Conservation (phyloP, 108 stramenopile genomes). For the Skeletonema tropicum region DNA sequence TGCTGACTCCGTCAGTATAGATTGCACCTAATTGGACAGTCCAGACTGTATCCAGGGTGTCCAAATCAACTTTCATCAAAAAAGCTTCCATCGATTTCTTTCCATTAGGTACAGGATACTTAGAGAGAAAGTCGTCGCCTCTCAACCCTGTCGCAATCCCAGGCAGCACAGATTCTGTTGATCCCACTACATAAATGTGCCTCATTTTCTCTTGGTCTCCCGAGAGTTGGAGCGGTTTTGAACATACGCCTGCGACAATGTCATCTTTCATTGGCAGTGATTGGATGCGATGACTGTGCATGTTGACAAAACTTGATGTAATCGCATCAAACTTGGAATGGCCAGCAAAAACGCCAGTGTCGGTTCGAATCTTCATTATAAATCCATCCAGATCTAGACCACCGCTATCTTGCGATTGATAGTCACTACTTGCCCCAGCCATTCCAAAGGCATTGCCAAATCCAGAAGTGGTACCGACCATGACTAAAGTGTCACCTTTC, state of each 20-base stretch:
- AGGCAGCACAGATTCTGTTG: conserved; percentile 39
- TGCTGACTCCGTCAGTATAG: conserved; percentile 3
- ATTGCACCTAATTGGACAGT: conserved; percentile 52
- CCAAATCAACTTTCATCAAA: conserved; percentile 54
- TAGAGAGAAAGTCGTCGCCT: conserved; percentile 16
- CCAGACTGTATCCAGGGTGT: conserved; percentile 52
- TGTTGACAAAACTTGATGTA: conserved; percentile 31
- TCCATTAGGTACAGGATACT: conserved; percentile 17
- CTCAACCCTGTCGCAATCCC: conserved; percentile 14
- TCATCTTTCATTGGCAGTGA: conserved; percentile 33
- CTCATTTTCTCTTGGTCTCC: conserved; percentile 29
- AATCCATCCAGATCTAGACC: conserved; percentile 53
- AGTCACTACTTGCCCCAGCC: conserved; percentile 2
- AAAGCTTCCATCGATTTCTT: conserved; percentile 50
- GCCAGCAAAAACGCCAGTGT: conserved; percentile 38
- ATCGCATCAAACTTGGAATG: conserved; percentile 30
- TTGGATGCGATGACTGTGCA: conserved; percentile 23
- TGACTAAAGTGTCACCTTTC: conserved; percentile 33
- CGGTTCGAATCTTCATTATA: conserved; percentile 45
- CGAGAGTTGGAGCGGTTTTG: conserved; percentile 20
- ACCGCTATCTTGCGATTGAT: conserved; percentile 13
- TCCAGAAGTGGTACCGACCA: conserved; percentile 51
- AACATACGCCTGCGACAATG: conserved; percentile 42
- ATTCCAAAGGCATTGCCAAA: conserved; percentile 46
- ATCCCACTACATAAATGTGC: conserved; percentile 57